These are phyloP conservation scores for Apiotrichum gracile DNA, from an alignment of 1,284 basidiomycete species.

Conservation along the genomic window DNA sequence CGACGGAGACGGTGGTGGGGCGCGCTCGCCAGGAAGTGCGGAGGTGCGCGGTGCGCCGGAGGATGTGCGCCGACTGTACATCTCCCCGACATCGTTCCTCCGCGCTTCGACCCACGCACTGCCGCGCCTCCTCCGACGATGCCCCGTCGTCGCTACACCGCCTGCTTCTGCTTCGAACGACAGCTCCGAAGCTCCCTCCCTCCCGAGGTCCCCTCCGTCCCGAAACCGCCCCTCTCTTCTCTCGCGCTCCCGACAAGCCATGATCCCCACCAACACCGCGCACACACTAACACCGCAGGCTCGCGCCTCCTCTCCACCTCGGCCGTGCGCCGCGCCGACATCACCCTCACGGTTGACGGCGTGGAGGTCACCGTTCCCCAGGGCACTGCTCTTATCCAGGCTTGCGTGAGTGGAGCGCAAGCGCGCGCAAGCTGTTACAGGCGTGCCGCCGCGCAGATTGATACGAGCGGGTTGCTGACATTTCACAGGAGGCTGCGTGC, in stretches of 20 bases:
- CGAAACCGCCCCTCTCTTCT: neutral
- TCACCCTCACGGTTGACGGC: slow-evolving; percentile 85
- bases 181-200: no score
- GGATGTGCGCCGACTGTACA: no score
- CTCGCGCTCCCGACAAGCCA: neutral
- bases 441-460: no score
- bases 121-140: no score
- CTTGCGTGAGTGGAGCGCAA: slow-evolving; percentile 55
- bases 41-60: no score
- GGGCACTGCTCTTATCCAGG: slow-evolving; percentile 91
- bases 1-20: no score
- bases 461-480: slow-evolving; percentile 5
- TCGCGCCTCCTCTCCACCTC: slow-evolving; percentile 41
- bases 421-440: neutral
- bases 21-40: no score
- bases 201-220: neutral
- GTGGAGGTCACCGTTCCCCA: slow-evolving; percentile 87
- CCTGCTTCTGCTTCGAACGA: no score
- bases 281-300: slow-evolving; percentile 14
- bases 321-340: slow-evolving; percentile 59
- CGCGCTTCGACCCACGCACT: no score
- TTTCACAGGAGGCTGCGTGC: slow-evolving; percentile 26
- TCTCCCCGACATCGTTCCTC: no score
- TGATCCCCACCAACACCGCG: neutral
- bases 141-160: no score